Percentiles rank a stretch among this genome's conserved stretches.
Evolutionary conservation across 208 protist genomes (phyloP).

Genomic region (Acanthamoeba quina): DNA sequence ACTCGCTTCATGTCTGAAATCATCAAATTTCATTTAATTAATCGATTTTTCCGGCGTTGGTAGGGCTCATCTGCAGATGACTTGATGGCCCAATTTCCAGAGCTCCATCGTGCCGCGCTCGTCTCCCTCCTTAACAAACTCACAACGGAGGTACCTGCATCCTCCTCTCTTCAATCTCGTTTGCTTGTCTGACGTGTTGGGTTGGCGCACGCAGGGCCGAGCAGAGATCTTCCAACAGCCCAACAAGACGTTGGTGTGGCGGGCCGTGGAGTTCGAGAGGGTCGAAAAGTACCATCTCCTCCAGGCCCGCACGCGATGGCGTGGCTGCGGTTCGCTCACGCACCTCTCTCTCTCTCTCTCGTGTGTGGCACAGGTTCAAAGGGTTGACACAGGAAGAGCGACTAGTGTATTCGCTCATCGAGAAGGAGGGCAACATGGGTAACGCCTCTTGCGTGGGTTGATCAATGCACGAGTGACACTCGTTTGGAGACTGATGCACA

Average conservation of each 20-base stretch:
- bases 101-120: neutral
- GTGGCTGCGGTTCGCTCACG: too few species aligned
- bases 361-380: constrained; percentile 3
- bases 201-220: neutral
- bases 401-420: constrained; percentile 77
- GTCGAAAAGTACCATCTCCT: neutral
- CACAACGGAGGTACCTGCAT: neutral
- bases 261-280: neutral
- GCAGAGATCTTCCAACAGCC: neutral
- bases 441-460: neutral
- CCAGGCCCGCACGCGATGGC: too few species aligned
- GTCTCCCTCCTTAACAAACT: constrained; percentile 2
- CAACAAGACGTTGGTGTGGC: neutral
- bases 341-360: too few species aligned
- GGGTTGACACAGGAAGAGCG: constrained; percentile 76
- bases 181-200: neutral
- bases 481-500: neutral
- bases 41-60: neutral
- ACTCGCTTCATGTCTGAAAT: neutral
- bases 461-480: neutral
- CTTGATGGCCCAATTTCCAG: neutral
- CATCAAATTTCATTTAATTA: neutral
- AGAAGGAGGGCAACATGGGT: constrained; percentile 75
- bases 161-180: neutral
- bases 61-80: constrained; percentile 1